These are phyloP conservation scores for Pterocarpus macrocarpus DNA, from an alignment of 306 rosid species.

Conservation along the genomic window DNA sequence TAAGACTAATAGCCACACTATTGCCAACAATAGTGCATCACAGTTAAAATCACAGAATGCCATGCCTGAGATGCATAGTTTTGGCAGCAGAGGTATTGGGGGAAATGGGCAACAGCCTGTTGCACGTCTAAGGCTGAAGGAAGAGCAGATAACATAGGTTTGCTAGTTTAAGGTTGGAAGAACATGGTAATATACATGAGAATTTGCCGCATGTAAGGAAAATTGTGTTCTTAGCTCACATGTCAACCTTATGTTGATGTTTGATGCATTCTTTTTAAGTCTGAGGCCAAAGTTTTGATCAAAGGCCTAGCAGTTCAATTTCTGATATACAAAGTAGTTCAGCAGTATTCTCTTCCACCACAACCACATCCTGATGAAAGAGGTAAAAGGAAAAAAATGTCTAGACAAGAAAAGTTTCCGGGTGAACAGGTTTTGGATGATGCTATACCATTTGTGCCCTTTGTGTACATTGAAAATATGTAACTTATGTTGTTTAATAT, in stretches of 20 bases:
- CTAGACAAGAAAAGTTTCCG: constrained; percentile 10
- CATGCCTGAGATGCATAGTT: constrained; percentile 47
- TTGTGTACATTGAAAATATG: constrained; percentile 61
- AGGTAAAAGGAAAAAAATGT: constrained; percentile 5
- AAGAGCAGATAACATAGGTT: constrained; percentile 69
- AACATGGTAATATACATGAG: constrained; percentile 11
- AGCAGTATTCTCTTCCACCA: constrained; percentile 20
- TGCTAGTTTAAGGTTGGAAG: constrained; percentile 35
- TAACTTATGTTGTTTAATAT: constrained; percentile 40
- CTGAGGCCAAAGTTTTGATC: constrained; percentile 60
- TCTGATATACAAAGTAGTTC: constrained; percentile 43
- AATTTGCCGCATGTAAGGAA: constrained; percentile 27
- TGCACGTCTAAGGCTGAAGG: constrained; percentile 71
- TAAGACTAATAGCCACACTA: constrained; percentile 71
- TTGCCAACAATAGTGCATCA: constrained; percentile 57
- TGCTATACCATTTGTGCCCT: constrained; percentile 51
- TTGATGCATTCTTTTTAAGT: constrained; percentile 45
- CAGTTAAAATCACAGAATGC: constrained; percentile 55
- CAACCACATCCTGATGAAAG: background rate
- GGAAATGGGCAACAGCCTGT: constrained; percentile 61
- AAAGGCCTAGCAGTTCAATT: constrained; percentile 33
- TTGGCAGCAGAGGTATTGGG: constrained; percentile 46
- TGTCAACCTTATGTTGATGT: constrained; percentile 34
- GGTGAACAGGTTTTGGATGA: constrained; percentile 36
- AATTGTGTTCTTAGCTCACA: constrained; percentile 19